These are phyloP conservation scores for Cercospora janseana DNA, from an alignment of 2,329 filamentous ascomycete species.

Conservation along the genomic window DNA sequence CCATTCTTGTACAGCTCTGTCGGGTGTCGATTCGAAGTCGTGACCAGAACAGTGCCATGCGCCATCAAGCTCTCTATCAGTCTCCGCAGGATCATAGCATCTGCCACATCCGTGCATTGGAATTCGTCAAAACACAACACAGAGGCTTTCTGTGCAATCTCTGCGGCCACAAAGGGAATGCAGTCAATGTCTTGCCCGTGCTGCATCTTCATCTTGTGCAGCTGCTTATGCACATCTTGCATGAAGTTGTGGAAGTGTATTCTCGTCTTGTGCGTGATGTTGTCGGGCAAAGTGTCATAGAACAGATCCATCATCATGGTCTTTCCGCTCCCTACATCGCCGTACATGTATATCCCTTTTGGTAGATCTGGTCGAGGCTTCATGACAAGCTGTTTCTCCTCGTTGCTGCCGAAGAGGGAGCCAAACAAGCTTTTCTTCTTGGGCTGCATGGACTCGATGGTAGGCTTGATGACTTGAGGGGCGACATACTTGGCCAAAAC, in stretches of 20 bases:
- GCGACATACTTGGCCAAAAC: slow-evolving; percentile 73
- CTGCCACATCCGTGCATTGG: slow-evolving; percentile 95
- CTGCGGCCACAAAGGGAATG: slow-evolving; percentile 88
- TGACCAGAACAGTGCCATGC: slow-evolving; percentile 93
- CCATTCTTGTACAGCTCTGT: slow-evolving; percentile 97
- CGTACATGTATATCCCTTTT: slow-evolving; percentile 88
- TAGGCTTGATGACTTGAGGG: slow-evolving; percentile 72
- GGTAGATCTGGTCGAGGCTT: slow-evolving; percentile 72
- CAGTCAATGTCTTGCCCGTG: slow-evolving; percentile 88
- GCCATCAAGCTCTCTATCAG: slow-evolving; percentile 89
- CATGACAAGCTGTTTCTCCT: slow-evolving; percentile 28
- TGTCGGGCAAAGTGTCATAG: slow-evolving; percentile 82
- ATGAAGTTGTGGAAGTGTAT: slow-evolving; percentile 99
- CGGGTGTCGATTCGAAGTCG: slow-evolving; percentile 94
- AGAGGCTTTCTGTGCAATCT: slow-evolving; percentile 79
- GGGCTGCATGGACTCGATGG: slow-evolving; percentile 64
- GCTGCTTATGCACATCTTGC: slow-evolving; percentile 89
- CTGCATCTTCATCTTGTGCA: slow-evolving; percentile 86
- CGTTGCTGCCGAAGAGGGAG: slow-evolving; percentile 59
- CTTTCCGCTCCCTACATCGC: slow-evolving; percentile 95
- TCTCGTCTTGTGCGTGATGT: slow-evolving; percentile 78
- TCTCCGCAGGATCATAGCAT: slow-evolving; percentile 92
- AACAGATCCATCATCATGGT: slow-evolving; percentile 99
- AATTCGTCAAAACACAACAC: slow-evolving; percentile 99
- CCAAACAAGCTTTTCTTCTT: slow-evolving; percentile 54